Evolutionary conservation across 148 eudicot species (phyloP).

Genomic region (Arbutus unedo): DNA sequence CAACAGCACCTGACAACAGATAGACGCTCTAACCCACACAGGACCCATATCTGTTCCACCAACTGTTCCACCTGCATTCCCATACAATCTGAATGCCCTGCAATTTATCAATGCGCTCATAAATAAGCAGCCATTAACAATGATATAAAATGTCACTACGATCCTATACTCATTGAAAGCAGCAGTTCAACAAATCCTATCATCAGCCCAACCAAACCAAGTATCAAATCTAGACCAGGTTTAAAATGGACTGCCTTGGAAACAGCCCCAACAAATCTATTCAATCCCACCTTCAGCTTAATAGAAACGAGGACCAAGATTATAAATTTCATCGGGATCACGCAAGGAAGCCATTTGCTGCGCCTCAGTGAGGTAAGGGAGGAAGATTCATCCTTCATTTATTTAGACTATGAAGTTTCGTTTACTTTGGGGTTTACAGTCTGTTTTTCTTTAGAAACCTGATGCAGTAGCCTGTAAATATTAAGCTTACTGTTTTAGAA

Average conservation of each 20-base stretch:
- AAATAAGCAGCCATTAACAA: slow-evolving; percentile 6
- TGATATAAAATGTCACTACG: neutral
- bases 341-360: neutral
- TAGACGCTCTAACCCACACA: neutral
- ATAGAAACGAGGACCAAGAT: neutral
- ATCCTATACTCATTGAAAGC: neutral
- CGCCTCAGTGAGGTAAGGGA: neutral
- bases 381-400: neutral
- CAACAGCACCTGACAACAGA: neutral
- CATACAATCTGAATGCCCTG: neutral
- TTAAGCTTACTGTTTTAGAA: neutral
- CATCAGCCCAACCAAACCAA: neutral
- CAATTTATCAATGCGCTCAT: neutral
- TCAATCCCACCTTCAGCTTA: neutral
- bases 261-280: neutral
- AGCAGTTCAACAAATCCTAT: neutral
- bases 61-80: neutral
- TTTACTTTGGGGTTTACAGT: neutral
- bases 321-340: neutral
- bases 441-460: neutral
- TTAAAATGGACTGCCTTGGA: neutral
- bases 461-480: neutral
- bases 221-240: neutral
- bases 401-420: neutral
- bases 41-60: slow-evolving; percentile 7